phyloP scores from a whole-genome alignment of 2,329 filamentous ascomycete genomes.

The Berkeleyomyces basicola region DNA sequence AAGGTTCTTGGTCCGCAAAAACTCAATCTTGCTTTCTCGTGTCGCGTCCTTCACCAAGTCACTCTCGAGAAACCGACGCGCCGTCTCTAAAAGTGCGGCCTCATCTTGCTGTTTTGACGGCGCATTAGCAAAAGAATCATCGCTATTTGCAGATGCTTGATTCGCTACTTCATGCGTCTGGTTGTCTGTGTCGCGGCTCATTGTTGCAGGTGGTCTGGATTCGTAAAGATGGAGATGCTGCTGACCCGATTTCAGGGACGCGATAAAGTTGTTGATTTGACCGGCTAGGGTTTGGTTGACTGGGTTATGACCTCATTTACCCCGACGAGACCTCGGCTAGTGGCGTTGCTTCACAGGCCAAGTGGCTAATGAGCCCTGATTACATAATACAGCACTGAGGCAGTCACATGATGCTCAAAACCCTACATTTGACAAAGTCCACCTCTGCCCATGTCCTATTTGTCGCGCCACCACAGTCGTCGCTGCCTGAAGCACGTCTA shows the following conservation, averaged over 20 bases:
- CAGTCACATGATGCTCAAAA: no score
- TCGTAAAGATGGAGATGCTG: neutral
- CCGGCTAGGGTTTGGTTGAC: neutral
- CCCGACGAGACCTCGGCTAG: neutral
- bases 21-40: slow-evolving; percentile 55
- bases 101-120: neutral
- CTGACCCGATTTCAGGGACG: neutral
- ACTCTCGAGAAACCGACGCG: slow-evolving; percentile 59
- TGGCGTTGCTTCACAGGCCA: neutral
- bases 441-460: no score
- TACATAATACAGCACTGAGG: no score
- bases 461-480: no score
- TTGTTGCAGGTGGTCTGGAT: neutral
- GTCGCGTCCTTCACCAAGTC: slow-evolving; percentile 52
- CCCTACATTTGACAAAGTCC: no score
- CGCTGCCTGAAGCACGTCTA: no score
- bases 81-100: slow-evolving; percentile 36
- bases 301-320: neutral
- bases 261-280: neutral
- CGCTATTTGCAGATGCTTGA: neutral
- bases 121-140: slow-evolving; percentile 1
- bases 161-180: neutral
- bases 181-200: slow-evolving; percentile 1
- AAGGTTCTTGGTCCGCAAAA: slow-evolving; percentile 64
- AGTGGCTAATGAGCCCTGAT: no score